Evolutionary conservation across 2,329 filamentous ascomycete genomes (phyloP).

Genomic region (Myriosclerotinia curreyana): DNA sequence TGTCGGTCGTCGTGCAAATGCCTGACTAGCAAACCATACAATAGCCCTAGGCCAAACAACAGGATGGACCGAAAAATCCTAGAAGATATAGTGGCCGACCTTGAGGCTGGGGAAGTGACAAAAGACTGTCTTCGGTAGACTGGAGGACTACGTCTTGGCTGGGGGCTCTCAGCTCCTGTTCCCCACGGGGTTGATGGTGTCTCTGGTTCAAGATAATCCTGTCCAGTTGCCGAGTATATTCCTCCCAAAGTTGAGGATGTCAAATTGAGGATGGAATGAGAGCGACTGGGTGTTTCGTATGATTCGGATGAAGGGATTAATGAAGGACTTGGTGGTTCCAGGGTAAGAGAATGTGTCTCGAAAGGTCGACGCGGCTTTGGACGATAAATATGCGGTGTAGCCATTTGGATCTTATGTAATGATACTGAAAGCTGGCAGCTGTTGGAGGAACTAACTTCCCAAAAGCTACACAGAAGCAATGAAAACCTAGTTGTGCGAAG

Average conservation of each 20-base stretch:
- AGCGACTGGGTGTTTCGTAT: slow-evolving; percentile 62
- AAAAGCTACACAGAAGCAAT: neutral
- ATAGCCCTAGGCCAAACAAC: slow-evolving; percentile 74
- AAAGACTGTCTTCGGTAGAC: slow-evolving; percentile 20
- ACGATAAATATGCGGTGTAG: slow-evolving; percentile 50
- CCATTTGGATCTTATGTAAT: slow-evolving; percentile 14
- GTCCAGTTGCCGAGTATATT: slow-evolving; percentile 74
- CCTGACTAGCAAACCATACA: slow-evolving; percentile 78
- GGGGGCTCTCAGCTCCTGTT: slow-evolving; percentile 71
- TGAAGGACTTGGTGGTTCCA: slow-evolving; percentile 55
- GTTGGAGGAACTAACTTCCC: neutral
- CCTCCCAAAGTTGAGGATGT: slow-evolving; percentile 86
- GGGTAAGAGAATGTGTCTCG: slow-evolving; percentile 46
- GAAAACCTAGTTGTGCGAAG: neutral
- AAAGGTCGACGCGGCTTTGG: slow-evolving; percentile 73
- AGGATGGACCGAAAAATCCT: slow-evolving; percentile 61
- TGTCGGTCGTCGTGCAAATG: slow-evolving; percentile 70
- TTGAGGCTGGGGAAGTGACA: slow-evolving; percentile 36
- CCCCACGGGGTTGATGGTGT: slow-evolving; percentile 72
- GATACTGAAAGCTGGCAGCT: neutral
- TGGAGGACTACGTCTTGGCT: slow-evolving; percentile 17
- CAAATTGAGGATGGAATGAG: slow-evolving; percentile 78
- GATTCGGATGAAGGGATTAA: slow-evolving; percentile 52
- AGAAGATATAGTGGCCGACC: slow-evolving; percentile 34
- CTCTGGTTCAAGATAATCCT: slow-evolving; percentile 49